Evolutionary conservation across 164 flowering plant species (phyloP), one percentile per base, ranked within the genome.

Genomic region (Macadamia tetraphylla): DNA sequence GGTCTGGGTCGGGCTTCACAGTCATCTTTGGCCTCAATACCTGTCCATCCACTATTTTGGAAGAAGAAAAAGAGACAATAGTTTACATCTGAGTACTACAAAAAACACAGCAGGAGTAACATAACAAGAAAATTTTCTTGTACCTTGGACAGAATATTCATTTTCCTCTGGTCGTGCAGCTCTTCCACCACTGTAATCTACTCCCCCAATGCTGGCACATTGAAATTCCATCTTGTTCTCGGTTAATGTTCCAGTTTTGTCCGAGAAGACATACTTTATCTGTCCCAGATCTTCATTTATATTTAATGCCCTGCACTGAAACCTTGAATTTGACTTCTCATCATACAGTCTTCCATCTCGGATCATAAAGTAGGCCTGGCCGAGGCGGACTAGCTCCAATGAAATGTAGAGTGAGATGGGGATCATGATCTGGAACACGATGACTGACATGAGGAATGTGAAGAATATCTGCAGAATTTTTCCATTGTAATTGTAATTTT

Each of bases 151-250:
- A 57, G 67, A 70, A 74, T 79, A 75, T 58, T 76, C 84, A 49
- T 46, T 73, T 66, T 74, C 73, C 43, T 84, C 78, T 60, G 62
- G 69, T 6, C 48, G 15, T 58, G 44, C 61, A 48, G 77, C 61
- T 32, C 71, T 82, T 42, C 75, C 79, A 48, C 71, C 75, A 61
- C 85, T 81, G 78, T 87, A 94, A 76, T 89, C 90, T 12, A 85
- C 81, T 42, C 98, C 99, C 68, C 80, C 71, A 58, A 94, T 86
- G 78, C 96, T 90, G 35, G 99, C 96, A 78, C 94, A 87, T 67
- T 78, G 95, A 77, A 94, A 94, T 68, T 90, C 97, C 99, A 94
- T 94, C 84, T 94, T 94, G 81, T 94, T 94, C 82, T 94, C 98
- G 2, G 99, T 94, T n/a, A 94, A 81, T 0, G 99, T 94, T 43